A percentile compares a stretch with the other conserved stretches of the same genome.
These are phyloP conservation scores for Bondarzewia mesenterica DNA, from an alignment of 1,284 basidiomycete genomes.

Conservation along the genomic window DNA sequence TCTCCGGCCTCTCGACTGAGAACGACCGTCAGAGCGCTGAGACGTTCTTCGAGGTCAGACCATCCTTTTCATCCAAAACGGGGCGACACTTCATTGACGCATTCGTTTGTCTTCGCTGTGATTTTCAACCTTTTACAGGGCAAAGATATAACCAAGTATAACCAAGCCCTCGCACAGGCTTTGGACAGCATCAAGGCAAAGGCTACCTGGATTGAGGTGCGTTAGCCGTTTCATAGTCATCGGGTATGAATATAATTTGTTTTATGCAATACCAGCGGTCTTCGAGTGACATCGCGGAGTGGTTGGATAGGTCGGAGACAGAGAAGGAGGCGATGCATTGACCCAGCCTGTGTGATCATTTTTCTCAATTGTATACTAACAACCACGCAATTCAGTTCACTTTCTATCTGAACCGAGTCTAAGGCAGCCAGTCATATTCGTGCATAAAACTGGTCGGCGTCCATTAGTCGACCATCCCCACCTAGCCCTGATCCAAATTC, in stretches of 20 bases:
- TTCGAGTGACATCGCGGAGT: constrained; percentile 46
- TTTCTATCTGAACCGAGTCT: no score
- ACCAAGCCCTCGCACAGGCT: constrained; percentile 54
- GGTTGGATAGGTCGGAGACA: constrained; percentile 43
- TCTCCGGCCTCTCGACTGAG: constrained; percentile 56
- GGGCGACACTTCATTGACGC: constrained; percentile 9
- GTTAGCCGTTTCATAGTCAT: constrained; percentile 2
- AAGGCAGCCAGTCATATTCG: no score
- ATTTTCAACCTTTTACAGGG: no score
- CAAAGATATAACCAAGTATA: constrained; percentile 60
- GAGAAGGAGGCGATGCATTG: constrained; percentile 2
- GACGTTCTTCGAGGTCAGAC: constrained; percentile 56
- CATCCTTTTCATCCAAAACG: not conserved
- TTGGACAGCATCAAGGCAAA: constrained; percentile 59
- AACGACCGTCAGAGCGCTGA: constrained; percentile 62
- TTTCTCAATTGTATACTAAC: no score
- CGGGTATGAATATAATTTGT: not conserved
- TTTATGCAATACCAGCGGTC: constrained; percentile 35
- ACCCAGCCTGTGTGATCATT: not conserved
- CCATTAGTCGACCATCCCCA: no score
- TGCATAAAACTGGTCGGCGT: no score
- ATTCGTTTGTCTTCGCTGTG: not conserved
- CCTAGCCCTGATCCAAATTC: no score
- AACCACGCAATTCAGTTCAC: no score
- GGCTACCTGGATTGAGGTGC: constrained; percentile 51